These are phyloP conservation scores for Aspergillus luchuensis DNA, from an alignment of 2,329 filamentous ascomycete species.

Conservation along the genomic window DNA sequence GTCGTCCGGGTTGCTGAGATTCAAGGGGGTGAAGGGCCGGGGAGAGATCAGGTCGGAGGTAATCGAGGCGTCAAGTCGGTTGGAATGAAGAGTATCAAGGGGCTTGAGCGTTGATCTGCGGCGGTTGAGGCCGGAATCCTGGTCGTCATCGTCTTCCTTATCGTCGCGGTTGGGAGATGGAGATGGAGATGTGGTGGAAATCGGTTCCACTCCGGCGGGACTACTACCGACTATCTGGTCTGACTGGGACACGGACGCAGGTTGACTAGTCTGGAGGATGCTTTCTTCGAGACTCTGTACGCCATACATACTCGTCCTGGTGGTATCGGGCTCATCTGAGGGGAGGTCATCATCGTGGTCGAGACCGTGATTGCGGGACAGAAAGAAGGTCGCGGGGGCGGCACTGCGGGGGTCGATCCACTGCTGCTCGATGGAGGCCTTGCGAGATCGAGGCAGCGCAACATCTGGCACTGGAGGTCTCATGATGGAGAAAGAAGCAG, in stretches of 20 bases:
- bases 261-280: slow-evolving; percentile 42
- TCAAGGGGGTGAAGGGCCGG: slow-evolving; percentile 52
- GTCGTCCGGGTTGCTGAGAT: slow-evolving; percentile 49
- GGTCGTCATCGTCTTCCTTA: slow-evolving; percentile 29
- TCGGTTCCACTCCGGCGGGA: slow-evolving; percentile 9
- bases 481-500: slow-evolving; percentile 33
- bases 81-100: slow-evolving; percentile 21
- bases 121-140: slow-evolving; percentile 24
- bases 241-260: slow-evolving; percentile 14
- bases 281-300: slow-evolving; percentile 61
- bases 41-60: slow-evolving; percentile 32
- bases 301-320: slow-evolving; percentile 54
- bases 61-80: slow-evolving; percentile 20
- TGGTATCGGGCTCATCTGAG: slow-evolving; percentile 30
- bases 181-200: slow-evolving; percentile 16
- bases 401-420: slow-evolving; percentile 41
- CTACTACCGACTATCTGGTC: slow-evolving; percentile 11
- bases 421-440: slow-evolving; percentile 37
- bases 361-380: slow-evolving; percentile 56
- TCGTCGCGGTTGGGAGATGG: slow-evolving; percentile 7
- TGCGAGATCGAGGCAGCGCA: slow-evolving; percentile 36
- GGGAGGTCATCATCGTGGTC: slow-evolving; percentile 35
- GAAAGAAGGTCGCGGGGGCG: slow-evolving; percentile 61
- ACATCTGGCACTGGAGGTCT: slow-evolving; percentile 41
- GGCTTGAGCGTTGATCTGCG: slow-evolving; percentile 37